phyloP scores from a whole-genome alignment of 257 asterid species.

The Nemophila menziesii region DNA sequence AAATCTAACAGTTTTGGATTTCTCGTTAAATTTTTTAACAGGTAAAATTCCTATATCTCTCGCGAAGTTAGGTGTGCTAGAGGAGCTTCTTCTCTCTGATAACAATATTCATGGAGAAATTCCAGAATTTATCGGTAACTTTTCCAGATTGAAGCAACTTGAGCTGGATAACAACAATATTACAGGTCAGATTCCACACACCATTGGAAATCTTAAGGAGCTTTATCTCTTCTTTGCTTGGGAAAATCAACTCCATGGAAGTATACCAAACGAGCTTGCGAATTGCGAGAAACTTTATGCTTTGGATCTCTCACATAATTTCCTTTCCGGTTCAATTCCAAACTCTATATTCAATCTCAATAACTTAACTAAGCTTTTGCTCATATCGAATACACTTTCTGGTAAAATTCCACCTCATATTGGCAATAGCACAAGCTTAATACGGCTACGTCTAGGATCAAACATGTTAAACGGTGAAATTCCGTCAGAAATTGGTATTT shows the following conservation, averaged over 20 bases:
- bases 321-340: conserved; percentile 49
- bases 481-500: conserved; percentile 37
- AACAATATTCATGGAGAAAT: conserved; percentile 40
- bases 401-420: conserved; percentile 48
- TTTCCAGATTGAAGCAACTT: conserved; percentile 46
- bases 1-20: conserved; percentile 37
- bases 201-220: conserved; percentile 46
- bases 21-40: conserved; percentile 46
- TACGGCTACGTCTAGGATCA: conserved; percentile 45
- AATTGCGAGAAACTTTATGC: conserved; percentile 42
- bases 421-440: conserved; percentile 53
- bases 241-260: conserved; percentile 58
- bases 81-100: conserved; percentile 61
- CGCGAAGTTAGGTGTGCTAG: conserved; percentile 26
- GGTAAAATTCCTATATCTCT: conserved; percentile 49
- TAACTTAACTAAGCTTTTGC: conserved; percentile 49
- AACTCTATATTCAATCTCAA: conserved; percentile 36
- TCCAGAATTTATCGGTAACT: conserved; percentile 43
- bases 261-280: conserved; percentile 45
- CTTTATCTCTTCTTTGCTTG: conserved; percentile 61
- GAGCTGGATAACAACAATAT: conserved; percentile 57
- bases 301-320: conserved; percentile 53
- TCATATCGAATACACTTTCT: conserved; percentile 50
- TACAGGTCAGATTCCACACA: conserved; percentile 45
- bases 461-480: conserved; percentile 39